Conservation (phyloP, 768 basidiomycete species). For the Hericium erinaceus region DNA sequence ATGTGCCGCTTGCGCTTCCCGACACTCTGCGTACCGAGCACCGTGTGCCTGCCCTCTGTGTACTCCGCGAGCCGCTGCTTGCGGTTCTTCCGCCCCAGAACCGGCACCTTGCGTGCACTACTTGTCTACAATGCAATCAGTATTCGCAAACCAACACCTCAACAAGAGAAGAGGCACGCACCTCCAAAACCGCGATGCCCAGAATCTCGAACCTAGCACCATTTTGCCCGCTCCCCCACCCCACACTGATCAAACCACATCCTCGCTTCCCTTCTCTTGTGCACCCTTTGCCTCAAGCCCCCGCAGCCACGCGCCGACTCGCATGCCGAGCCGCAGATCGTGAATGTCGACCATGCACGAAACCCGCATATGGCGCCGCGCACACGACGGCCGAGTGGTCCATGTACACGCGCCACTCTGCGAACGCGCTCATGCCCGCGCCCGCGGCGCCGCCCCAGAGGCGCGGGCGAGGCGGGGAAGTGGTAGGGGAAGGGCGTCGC, state of each 20-base stretch:
- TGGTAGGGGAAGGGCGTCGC: conserved; percentile 50
- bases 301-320: conserved; percentile 22
- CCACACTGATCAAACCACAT: conserved; percentile 53
- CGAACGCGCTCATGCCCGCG: background rate
- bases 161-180: conserved; percentile 23
- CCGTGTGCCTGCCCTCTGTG: conserved; percentile 40
- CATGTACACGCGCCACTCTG: conserved; percentile 56
- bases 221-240: conserved; percentile 75
- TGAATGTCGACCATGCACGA: conserved; percentile 32
- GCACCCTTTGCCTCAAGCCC: conserved; percentile 16
- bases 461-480: conserved; percentile 52
- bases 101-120: too few relatives aligned
- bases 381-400: conserved; percentile 69
- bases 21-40: conserved; percentile 5
- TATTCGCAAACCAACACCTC: background rate
- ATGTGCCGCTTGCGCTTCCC: conserved; percentile 6
- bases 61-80: conserved; percentile 62
- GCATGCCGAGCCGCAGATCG: conserved; percentile 33
- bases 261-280: conserved; percentile 22
- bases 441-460: conserved; percentile 57
- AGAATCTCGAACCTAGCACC: conserved; percentile 70
- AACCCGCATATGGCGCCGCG: conserved; percentile 60
- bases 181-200: conserved; percentile 53
- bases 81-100: conserved; percentile 53
- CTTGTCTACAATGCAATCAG: conserved; percentile 47